Conservation (phyloP, 2,329 filamentous ascomycete genomes). For the Penicillium sp. region DNA sequence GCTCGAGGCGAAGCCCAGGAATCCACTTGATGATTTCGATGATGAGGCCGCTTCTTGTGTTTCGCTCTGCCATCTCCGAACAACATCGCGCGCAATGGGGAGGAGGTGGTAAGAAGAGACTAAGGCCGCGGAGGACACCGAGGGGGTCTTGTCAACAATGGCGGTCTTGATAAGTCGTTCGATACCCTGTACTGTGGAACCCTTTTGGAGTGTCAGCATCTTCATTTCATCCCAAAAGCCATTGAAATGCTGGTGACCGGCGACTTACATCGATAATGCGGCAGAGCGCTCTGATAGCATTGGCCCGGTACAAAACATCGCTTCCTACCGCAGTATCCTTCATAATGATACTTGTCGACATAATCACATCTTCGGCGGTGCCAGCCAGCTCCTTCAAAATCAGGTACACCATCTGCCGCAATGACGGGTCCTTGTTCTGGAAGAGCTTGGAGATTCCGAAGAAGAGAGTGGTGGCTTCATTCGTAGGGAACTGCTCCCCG, state of each 20-base stretch:
- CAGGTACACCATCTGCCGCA: constrained; percentile 98
- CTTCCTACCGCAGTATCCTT: constrained; percentile 97
- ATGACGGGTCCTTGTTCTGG: constrained; percentile 97
- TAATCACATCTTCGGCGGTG: constrained; percentile 97
- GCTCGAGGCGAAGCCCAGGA: constrained; percentile 87
- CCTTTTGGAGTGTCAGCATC: constrained; percentile 51
- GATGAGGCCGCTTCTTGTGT: constrained; percentile 94
- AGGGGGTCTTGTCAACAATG: constrained; percentile 98
- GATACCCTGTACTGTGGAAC: constrained; percentile 93
- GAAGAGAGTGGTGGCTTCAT: constrained; percentile 97
- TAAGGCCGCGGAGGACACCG: constrained; percentile 91
- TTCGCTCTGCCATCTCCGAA: constrained; percentile 96
- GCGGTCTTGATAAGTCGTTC: constrained; percentile 98
- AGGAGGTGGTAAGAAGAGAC: constrained; percentile 98
- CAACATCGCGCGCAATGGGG: constrained; percentile 91
- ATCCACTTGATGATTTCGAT: constrained; percentile 82
- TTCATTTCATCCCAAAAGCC: neutral
- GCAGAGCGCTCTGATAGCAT: constrained; percentile 92
- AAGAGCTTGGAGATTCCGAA: constrained; percentile 99
- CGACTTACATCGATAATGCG: constrained; percentile 83
- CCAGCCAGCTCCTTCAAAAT: constrained; percentile 96
- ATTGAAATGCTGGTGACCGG: neutral
- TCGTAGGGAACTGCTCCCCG: constrained; percentile 92
- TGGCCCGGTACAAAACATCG: constrained; percentile 89
- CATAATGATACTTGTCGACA: constrained; percentile 99